Conservation (phyloP, 2,329 filamentous ascomycete genomes). For the Sarocladiaceae sp. region DNA sequence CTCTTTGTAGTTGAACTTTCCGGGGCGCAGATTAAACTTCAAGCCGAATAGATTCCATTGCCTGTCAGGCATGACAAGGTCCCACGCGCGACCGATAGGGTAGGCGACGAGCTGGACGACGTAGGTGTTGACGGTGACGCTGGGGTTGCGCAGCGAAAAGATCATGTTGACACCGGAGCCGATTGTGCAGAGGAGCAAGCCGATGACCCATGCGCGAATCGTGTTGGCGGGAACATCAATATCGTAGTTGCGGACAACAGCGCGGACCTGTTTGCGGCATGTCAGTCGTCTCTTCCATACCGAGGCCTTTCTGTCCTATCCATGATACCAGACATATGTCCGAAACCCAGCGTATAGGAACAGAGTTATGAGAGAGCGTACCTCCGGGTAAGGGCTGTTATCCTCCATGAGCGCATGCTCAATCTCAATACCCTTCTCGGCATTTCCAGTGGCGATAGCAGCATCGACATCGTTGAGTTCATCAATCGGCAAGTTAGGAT, state of each 20-base stretch:
- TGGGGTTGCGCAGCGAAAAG: slow-evolving; percentile 54
- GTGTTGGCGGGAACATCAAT: slow-evolving; percentile 60
- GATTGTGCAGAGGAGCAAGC: slow-evolving; percentile 53
- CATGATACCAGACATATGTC: too few relatives aligned
- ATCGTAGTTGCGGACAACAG: slow-evolving; percentile 59
- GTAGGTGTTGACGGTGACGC: slow-evolving; percentile 53
- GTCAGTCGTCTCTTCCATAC: slow-evolving; percentile 7
- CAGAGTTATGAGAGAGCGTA: slow-evolving; percentile 23
- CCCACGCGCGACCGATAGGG: slow-evolving; percentile 50
- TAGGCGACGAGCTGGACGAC: slow-evolving; percentile 58
- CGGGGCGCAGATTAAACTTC: slow-evolving; percentile 50
- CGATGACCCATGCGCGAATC: slow-evolving; percentile 58
- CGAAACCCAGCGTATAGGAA: neutral
- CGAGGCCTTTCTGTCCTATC: neutral
- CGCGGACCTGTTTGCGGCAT: slow-evolving; percentile 47
- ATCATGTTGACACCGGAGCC: slow-evolving; percentile 58
- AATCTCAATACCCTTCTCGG: slow-evolving; percentile 49
- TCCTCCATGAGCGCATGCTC: slow-evolving; percentile 55
- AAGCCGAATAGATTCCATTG: slow-evolving; percentile 44
- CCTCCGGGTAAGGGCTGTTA: slow-evolving; percentile 62
- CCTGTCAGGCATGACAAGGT: slow-evolving; percentile 47
- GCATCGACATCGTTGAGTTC: slow-evolving; percentile 55
- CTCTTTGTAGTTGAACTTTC: slow-evolving; percentile 57
- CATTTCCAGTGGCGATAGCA: slow-evolving; percentile 47
- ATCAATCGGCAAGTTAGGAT: slow-evolving; percentile 59